Percentiles rank a stretch among this genome's conserved stretches.
Conservation (phyloP, 78 protist genomes). For the Dictyostelium capitatum region DNA sequence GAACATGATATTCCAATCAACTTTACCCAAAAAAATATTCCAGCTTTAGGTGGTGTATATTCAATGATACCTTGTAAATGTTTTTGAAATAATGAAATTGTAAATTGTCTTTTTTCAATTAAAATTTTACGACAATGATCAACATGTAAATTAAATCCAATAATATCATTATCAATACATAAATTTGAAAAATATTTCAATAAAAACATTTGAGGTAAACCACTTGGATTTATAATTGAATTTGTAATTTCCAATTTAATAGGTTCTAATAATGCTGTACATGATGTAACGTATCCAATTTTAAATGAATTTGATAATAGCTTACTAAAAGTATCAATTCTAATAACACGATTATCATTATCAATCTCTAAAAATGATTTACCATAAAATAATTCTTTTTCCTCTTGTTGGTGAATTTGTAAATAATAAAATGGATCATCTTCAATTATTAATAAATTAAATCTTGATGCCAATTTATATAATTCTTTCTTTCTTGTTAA, state of each 20-base stretch:
- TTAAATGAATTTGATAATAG: conserved; percentile 52
- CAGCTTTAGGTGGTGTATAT: conserved; percentile 71
- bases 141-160: neutral
- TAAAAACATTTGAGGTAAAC: neutral
- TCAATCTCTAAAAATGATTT: conserved; percentile 82
- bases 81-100: neutral
- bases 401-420: conserved; percentile 21
- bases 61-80: conserved; percentile 65
- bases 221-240: neutral
- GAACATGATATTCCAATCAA: conserved; percentile 32
- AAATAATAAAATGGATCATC: conserved; percentile 95
- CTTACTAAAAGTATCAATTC: conserved; percentile 91
- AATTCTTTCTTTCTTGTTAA: conserved; percentile 67
- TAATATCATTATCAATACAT: neutral
- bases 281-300: neutral
- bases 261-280: neutral
- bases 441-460: conserved; percentile 90
- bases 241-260: neutral
- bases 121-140: conserved; percentile 23
- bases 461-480: conserved; percentile 47
- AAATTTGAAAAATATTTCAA: neutral
- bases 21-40: conserved; percentile 91
- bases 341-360: conserved; percentile 88
- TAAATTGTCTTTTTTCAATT: conserved; percentile 32
- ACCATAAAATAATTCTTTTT: no score